Conservation (phyloP, 306 rosid species). For the Cajanus cajan region DNA sequence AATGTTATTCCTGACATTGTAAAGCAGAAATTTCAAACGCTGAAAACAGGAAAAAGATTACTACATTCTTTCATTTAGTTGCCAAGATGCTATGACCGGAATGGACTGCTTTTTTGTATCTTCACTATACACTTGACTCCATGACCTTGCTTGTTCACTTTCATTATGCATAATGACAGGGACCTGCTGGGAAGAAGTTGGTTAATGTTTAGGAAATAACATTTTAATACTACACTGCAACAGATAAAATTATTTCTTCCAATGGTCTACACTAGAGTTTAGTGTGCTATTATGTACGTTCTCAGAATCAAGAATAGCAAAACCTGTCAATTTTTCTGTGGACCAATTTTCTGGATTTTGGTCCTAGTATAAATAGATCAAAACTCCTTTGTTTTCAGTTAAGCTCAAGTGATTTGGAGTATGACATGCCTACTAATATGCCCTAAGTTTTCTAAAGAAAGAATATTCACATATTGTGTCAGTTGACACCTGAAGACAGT, state of each 20-base stretch:
- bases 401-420: neutral
- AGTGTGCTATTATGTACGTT: neutral
- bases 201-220: slow-evolving; percentile 27
- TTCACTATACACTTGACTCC: slow-evolving; percentile 92
- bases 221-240: slow-evolving; percentile 6
- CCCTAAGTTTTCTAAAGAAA: neutral
- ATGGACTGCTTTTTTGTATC: slow-evolving; percentile 92
- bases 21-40: slow-evolving; percentile 17
- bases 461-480: neutral
- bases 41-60: slow-evolving; percentile 21
- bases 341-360: neutral
- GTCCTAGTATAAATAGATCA: neutral
- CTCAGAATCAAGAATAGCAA: slow-evolving; percentile 4
- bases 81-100: slow-evolving; percentile 89
- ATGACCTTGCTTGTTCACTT: slow-evolving; percentile 75
- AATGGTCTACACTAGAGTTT: slow-evolving; percentile 15
- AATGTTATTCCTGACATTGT: slow-evolving; percentile 8
- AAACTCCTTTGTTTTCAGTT: neutral
- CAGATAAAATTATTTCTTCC: neutral
- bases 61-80: slow-evolving; percentile 97
- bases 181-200: slow-evolving; percentile 55
- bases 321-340: neutral
- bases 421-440: neutral
- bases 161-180: slow-evolving; percentile 84
- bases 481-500: neutral